phyloP scores from a whole-genome alignment of 1,284 basidiomycete species.

The Irpex rosettiformis region DNA sequence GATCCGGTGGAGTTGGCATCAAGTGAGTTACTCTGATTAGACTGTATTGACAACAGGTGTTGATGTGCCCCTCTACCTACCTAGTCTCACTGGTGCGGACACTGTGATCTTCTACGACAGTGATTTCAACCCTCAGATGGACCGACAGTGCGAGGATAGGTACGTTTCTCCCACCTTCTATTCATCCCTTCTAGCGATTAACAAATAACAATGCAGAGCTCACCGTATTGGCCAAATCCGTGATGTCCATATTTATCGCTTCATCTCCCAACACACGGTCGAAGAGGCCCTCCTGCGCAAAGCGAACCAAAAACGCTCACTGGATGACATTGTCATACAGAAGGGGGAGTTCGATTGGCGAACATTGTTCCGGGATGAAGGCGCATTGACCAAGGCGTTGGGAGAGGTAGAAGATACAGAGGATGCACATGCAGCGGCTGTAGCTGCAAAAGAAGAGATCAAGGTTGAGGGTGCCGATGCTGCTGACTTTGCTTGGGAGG shows the following conservation, averaged over 20 bases:
- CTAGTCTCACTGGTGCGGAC: slow-evolving; percentile 92
- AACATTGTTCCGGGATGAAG: slow-evolving; percentile 66
- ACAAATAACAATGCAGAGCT: slow-evolving; percentile 45
- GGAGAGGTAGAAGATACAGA: slow-evolving; percentile 88
- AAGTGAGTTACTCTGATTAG: slow-evolving; percentile 55
- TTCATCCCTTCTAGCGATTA: neutral
- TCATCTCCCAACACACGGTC: slow-evolving; percentile 90
- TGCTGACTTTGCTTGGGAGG: slow-evolving; percentile 65
- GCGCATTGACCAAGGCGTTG: slow-evolving; percentile 60
- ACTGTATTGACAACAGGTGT: slow-evolving; percentile 3
- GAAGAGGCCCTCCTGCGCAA: slow-evolving; percentile 97
- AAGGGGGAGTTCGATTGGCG: slow-evolving; percentile 96
- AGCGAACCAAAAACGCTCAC: slow-evolving; percentile 91
- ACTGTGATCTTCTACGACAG: slow-evolving; percentile 97
- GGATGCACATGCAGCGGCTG: slow-evolving; percentile 76
- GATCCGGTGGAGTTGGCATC: slow-evolving; percentile 95
- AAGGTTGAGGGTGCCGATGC: slow-evolving; percentile 73
- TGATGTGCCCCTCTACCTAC: neutral
- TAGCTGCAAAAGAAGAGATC: slow-evolving; percentile 76
- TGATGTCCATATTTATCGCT: slow-evolving; percentile 96
- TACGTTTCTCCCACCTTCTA: slow-evolving; percentile 29
- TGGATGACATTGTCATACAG: slow-evolving; percentile 93
- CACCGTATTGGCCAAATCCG: slow-evolving; percentile 96
- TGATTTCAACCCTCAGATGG: slow-evolving; percentile 98
- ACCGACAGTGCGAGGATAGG: slow-evolving; percentile 95